A percentile compares a stretch with the other conserved stretches of the same genome.
Evolutionary conservation across 495 filamentous ascomycete genomes (phyloP).

Genomic region (Rusavskia elegans): DNA sequence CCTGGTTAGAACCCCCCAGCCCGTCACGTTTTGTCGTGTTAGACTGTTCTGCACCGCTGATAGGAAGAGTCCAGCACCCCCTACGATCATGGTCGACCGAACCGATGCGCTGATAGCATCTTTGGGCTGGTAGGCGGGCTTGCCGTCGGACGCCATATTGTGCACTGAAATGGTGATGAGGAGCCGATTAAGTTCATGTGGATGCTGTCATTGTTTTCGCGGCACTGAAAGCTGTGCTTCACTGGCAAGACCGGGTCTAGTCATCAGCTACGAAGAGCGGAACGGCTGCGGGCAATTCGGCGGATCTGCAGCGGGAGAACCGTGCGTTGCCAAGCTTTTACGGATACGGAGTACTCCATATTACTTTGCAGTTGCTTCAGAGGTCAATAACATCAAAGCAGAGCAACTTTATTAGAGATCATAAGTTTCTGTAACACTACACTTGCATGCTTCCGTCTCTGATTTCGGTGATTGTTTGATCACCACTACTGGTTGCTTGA

Average conservation of each 20-base stretch:
- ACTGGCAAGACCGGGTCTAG: no score
- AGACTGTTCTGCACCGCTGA: conserved; percentile 78
- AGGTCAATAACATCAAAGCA: no score
- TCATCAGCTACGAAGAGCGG: background rate
- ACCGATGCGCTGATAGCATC: conserved; percentile 59
- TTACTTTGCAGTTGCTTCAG: no score
- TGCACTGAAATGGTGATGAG: background rate
- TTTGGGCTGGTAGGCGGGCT: conserved; percentile 48
- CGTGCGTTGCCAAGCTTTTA: background rate
- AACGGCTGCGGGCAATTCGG: no score
- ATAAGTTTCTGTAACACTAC: no score
- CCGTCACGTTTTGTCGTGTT: conserved; percentile 58
- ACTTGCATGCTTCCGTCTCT: no score
- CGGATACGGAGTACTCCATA: no score
- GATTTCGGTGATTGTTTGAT: no score
- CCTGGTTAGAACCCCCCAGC: conserved; percentile 59
- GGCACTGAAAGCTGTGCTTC: no score
- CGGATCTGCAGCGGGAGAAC: background rate
- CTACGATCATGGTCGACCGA: conserved; percentile 46
- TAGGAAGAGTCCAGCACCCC: conserved; percentile 49
- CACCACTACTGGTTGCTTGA: no score
- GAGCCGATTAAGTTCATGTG: background rate
- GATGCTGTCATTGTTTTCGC: background rate
- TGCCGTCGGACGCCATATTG: conserved; percentile 21
- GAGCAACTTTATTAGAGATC: no score